A percentile compares a stretch with the other conserved stretches of the same genome.
Evolutionary conservation across 176 grass and related monocot species (phyloP).

Genomic region (Bonia amplexicaulis): DNA sequence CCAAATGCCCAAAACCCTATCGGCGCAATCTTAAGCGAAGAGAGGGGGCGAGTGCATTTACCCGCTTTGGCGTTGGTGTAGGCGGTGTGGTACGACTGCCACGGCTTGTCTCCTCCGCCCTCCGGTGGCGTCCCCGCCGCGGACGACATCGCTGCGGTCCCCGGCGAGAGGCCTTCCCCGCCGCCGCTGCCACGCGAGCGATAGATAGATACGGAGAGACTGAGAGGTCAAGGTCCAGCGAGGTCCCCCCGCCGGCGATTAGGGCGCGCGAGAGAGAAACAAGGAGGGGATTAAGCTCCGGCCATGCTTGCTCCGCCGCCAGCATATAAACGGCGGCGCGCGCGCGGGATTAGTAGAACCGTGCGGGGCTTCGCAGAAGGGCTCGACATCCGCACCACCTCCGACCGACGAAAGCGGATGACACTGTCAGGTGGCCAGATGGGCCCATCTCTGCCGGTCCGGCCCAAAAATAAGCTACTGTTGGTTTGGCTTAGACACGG

Average conservation of each 20-base stretch:
- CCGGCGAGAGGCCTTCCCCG: neutral
- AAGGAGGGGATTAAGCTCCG: neutral
- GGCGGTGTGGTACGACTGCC: constrained; percentile 86
- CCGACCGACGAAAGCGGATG: no score
- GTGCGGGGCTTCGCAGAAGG: no score
- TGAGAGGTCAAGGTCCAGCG: neutral
- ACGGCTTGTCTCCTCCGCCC: constrained; percentile 53
- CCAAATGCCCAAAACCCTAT: neutral
- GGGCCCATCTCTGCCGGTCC: no score
- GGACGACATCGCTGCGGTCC: constrained; percentile 28
- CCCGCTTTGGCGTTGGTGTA: constrained; percentile 96
- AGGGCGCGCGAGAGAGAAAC: neutral
- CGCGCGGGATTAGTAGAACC: neutral
- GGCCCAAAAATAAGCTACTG: no score
- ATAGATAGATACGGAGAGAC: neutral
- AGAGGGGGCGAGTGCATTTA: constrained; percentile 14
- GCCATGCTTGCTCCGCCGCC: constrained; percentile 18
- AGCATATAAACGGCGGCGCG: neutral
- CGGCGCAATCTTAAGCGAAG: neutral
- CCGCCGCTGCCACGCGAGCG: neutral
- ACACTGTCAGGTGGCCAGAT: no score
- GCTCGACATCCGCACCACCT: no score
- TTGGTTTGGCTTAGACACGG: no score
- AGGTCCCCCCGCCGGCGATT: neutral
- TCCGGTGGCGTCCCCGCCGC: constrained; percentile 1